These are phyloP conservation scores for Monilinia aucupariae DNA, from an alignment of 2,329 filamentous ascomycete genomes.

Conservation along the genomic window DNA sequence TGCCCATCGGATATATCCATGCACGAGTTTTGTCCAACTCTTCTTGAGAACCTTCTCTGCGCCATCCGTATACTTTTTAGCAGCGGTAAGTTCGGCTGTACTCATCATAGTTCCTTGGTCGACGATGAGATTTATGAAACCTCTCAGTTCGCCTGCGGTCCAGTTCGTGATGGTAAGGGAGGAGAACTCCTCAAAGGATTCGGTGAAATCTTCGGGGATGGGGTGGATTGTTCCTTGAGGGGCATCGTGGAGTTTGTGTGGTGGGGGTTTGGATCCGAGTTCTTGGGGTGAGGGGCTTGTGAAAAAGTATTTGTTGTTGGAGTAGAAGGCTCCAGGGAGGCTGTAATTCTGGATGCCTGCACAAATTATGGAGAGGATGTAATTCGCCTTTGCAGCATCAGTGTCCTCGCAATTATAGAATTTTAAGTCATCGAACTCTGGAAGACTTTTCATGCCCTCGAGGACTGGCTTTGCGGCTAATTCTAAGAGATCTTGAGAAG, in stretches of 20 bases:
- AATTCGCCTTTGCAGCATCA: slow-evolving; percentile 38
- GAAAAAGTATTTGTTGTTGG: slow-evolving; percentile 56
- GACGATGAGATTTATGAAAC: slow-evolving; percentile 4
- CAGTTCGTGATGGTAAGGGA: slow-evolving; percentile 22
- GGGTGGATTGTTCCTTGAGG: slow-evolving; percentile 12
- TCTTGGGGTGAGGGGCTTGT: slow-evolving; percentile 31
- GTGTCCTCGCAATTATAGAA: slow-evolving; percentile 29
- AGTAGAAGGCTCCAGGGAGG: slow-evolving; percentile 49
- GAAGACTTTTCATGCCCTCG: slow-evolving; percentile 19
- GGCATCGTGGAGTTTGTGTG: slow-evolving; percentile 23
- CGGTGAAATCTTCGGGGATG: slow-evolving; percentile 4
- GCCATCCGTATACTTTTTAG: neutral
- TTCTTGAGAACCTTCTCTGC: slow-evolving; percentile 21
- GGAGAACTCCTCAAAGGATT: slow-evolving; percentile 19
- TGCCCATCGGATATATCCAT: slow-evolving; percentile 53
- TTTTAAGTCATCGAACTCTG: neutral
- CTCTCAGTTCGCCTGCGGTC: slow-evolving; percentile 18
- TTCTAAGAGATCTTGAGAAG: slow-evolving; percentile 26
- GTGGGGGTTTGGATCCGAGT: slow-evolving; percentile 20
- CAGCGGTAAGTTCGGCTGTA: slow-evolving; percentile 3
- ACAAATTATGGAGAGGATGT: slow-evolving; percentile 45
- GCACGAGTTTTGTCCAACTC: slow-evolving; percentile 42
- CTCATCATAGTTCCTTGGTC: slow-evolving; percentile 11
- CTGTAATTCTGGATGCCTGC: slow-evolving; percentile 54
- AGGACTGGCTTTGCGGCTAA: slow-evolving; percentile 31